phyloP scores from a whole-genome alignment of 2,329 filamentous ascomycete genomes.

The Tolypocladium pustulatum region DNA sequence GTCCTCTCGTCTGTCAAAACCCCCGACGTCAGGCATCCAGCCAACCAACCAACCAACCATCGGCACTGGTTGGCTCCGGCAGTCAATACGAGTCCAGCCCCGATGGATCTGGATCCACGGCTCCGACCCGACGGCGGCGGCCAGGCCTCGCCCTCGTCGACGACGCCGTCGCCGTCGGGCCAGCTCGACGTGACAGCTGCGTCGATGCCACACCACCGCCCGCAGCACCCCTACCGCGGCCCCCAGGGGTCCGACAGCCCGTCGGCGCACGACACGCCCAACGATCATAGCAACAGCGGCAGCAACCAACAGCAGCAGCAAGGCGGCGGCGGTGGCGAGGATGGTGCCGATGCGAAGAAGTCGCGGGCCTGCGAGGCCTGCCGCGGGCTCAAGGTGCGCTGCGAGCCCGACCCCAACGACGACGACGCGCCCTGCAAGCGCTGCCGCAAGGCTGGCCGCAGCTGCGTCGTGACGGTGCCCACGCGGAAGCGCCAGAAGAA shows the following conservation, averaged over 20 bases:
- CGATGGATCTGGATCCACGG: slow-evolving; percentile 24
- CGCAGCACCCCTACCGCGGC: background rate
- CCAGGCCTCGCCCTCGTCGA: slow-evolving; percentile 5
- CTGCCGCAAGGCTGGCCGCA: slow-evolving; percentile 70
- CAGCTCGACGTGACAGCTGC: background rate
- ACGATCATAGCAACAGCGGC: background rate
- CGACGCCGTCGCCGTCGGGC: background rate
- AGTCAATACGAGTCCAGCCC: background rate
- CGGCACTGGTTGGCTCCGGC: background rate
- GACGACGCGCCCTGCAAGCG: slow-evolving; percentile 58
- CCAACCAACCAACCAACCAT: background rate
- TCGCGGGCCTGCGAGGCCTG: slow-evolving; percentile 67
- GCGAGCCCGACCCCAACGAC: slow-evolving; percentile 60
- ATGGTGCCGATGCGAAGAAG: slow-evolving; percentile 29
- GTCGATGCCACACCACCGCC: background rate
- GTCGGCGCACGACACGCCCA: background rate
- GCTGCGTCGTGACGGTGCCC: slow-evolving; percentile 66
- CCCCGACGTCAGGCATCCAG: background rate
- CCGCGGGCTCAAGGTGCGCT: slow-evolving; percentile 70
- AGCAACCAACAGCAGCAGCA: background rate
- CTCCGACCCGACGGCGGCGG: slow-evolving; percentile 14
- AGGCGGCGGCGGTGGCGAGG: slow-evolving; percentile 12
- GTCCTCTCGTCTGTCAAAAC: slow-evolving; percentile 6
- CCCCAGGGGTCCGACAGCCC: background rate
- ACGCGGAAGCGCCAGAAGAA: slow-evolving; percentile 80